Evolutionary conservation across 495 filamentous ascomycete species (phyloP).

Genomic region (Neurospora terricola): DNA sequence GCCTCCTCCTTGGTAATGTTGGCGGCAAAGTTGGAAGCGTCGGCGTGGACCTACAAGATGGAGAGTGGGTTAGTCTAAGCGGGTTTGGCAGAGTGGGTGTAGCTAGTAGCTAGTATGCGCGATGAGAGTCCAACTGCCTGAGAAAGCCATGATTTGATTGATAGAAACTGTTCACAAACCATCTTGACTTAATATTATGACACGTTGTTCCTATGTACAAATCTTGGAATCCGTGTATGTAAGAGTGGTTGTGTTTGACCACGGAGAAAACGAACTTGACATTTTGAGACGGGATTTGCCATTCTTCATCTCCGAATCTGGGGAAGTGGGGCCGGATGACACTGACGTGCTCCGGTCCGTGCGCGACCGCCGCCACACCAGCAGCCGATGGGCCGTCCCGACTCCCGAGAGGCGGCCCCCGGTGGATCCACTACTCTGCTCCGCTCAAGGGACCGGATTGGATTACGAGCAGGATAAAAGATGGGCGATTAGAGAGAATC

Average conservation of each 20-base stretch:
- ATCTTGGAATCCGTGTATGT: neutral
- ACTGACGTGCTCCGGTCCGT: neutral
- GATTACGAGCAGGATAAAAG: neutral
- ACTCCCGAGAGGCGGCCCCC: neutral
- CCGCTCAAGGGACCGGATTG: neutral
- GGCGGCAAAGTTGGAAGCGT: conserved; percentile 63
- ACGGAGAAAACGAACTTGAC: neutral
- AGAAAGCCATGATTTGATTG: neutral
- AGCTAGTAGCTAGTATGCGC: neutral
- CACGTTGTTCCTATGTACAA: neutral
- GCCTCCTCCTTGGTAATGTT: conserved; percentile 62
- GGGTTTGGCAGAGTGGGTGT: neutral
- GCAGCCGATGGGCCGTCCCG: neutral
- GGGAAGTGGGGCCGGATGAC: neutral
- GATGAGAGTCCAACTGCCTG: neutral
- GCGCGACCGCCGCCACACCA: neutral
- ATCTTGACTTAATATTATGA: neutral
- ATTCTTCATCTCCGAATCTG: neutral
- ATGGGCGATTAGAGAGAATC: neutral
- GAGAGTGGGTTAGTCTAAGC: neutral
- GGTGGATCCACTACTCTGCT: neutral
- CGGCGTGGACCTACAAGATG: conserved; percentile 65
- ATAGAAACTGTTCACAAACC: neutral
- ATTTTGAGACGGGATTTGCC: neutral
- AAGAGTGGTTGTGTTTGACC: neutral